Percentiles rank a stretch among this genome's conserved stretches.
These are phyloP conservation scores for Vanrija humicola DNA, from an alignment of 1,284 basidiomycete species.

Conservation along the genomic window DNA sequence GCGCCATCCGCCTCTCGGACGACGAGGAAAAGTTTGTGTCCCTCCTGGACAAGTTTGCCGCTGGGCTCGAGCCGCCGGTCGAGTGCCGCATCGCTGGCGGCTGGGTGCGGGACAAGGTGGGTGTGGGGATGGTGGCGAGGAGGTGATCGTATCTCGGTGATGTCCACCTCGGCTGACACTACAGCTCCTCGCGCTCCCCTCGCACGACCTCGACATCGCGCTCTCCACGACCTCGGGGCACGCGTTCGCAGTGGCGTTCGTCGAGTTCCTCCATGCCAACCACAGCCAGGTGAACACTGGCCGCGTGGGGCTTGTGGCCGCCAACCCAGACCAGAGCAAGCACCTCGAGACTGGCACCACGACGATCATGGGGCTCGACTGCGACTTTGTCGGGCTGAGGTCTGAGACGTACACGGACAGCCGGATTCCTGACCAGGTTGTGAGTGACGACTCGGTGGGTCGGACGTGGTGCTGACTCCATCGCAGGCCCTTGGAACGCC, in stretches of 20 bases:
- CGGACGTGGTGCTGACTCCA: neutral
- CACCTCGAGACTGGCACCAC: constrained; percentile 97
- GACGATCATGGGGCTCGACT: constrained; percentile 71
- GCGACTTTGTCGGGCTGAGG: constrained; percentile 93
- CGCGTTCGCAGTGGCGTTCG: constrained; percentile 78
- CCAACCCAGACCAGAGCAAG: constrained; percentile 96
- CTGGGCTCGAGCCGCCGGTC: constrained; percentile 47
- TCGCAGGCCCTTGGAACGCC: constrained; percentile 85
- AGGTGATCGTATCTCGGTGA: neutral
- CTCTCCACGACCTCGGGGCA: constrained; percentile 85
- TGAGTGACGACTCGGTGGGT: constrained; percentile 48
- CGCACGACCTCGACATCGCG: constrained; percentile 92
- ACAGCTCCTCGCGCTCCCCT: constrained; percentile 76
- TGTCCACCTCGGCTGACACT: neutral
- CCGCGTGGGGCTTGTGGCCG: constrained; percentile 72
- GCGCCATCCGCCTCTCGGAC: constrained; percentile 6
- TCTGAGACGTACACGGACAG: constrained; percentile 88
- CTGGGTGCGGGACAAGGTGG: constrained; percentile 96
- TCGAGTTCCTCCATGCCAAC: constrained; percentile 55
- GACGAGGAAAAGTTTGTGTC: constrained; percentile 38
- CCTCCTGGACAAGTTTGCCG: constrained; percentile 42
- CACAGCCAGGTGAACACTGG: constrained; percentile 57
- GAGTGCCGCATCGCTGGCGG: constrained; percentile 86
- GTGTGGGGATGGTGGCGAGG: constrained; percentile 11
- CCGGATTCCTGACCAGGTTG: constrained; percentile 83